These are phyloP conservation scores for Akanthomyces lecanii DNA, from an alignment of 2,329 filamentous ascomycete genomes.

Conservation along the genomic window DNA sequence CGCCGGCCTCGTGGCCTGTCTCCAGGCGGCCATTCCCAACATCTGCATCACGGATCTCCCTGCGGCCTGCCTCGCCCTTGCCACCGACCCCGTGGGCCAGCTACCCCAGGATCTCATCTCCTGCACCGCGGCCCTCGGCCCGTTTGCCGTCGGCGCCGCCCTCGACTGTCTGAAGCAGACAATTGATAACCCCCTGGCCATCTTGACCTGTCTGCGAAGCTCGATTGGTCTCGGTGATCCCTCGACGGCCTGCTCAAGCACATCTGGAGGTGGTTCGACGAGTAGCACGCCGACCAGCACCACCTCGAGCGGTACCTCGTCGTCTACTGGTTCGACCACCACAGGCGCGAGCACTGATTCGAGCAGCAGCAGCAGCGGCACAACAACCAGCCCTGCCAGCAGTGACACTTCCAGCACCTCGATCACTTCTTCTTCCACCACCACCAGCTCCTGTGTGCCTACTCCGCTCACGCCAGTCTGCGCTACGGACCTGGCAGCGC, in stretches of 20 bases:
- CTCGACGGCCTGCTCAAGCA: neutral
- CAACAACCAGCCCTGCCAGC: neutral
- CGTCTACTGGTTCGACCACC: neutral
- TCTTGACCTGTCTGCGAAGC: conserved; percentile 3
- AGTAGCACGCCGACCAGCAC: neutral
- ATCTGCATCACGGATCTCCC: conserved; percentile 18
- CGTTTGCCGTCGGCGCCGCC: conserved; percentile 11
- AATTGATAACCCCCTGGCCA: neutral
- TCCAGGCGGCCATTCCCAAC: conserved; percentile 8
- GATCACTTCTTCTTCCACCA: neutral
- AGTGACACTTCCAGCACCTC: neutral
- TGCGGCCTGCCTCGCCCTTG: conserved; percentile 11
- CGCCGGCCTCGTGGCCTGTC: conserved; percentile 10
- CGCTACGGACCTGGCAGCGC: neutral
- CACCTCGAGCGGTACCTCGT: too few relatives aligned
- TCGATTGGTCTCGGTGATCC: neutral
- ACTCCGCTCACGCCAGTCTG: neutral
- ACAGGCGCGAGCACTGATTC: neutral
- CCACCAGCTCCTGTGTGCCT: neutral
- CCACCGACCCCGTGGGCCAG: neutral
- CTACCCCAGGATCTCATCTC: neutral
- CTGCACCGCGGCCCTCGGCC: conserved; percentile 17
- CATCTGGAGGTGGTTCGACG: neutral
- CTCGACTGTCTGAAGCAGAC: conserved; percentile 13
- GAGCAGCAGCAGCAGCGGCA: neutral